These are phyloP conservation scores for Psilocybe azurescens DNA, from an alignment of 768 basidiomycete genomes.

Conservation along the genomic window DNA sequence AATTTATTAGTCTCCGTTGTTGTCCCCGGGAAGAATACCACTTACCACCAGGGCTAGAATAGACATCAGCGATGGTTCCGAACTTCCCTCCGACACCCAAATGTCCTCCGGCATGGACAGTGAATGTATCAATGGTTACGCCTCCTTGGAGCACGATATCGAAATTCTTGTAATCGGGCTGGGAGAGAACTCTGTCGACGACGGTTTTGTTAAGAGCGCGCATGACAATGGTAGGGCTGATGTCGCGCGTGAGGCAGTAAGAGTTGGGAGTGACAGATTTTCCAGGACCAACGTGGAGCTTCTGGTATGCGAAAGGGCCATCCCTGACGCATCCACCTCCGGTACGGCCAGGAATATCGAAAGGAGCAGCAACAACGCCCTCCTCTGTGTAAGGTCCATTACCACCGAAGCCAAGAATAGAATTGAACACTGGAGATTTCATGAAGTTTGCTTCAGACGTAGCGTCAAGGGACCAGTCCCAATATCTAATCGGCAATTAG, in stretches of 20 bases:
- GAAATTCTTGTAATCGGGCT: constrained; percentile 4
- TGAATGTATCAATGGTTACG: constrained; percentile 1
- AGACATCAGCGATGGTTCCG: constrained; percentile 9
- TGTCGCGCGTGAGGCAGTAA: not conserved
- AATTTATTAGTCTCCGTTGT: not conserved
- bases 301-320: not conserved
- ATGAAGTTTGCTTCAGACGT: not conserved
- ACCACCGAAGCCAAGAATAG: not conserved
- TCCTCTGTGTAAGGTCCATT: not conserved
- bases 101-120: constrained; percentile 12
- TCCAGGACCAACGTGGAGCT: not conserved
- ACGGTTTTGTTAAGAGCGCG: not conserved
- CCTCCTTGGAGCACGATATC: not conserved
- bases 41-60: constrained; percentile 10
- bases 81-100: constrained; percentile 9
- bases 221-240: constrained; percentile 1
- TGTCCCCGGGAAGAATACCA: not conserved
- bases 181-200: not conserved
- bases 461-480: not conserved
- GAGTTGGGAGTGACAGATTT: not conserved
- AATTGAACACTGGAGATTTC: not conserved
- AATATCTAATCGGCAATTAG: not conserved
- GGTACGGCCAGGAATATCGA: not conserved
- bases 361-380: not conserved
- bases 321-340: not conserved